Percentiles rank a stretch among this genome's conserved stretches.
These are phyloP conservation scores for Protostelium mycophagum DNA, from an alignment of 78 protist genomes.

Conservation along the genomic window DNA sequence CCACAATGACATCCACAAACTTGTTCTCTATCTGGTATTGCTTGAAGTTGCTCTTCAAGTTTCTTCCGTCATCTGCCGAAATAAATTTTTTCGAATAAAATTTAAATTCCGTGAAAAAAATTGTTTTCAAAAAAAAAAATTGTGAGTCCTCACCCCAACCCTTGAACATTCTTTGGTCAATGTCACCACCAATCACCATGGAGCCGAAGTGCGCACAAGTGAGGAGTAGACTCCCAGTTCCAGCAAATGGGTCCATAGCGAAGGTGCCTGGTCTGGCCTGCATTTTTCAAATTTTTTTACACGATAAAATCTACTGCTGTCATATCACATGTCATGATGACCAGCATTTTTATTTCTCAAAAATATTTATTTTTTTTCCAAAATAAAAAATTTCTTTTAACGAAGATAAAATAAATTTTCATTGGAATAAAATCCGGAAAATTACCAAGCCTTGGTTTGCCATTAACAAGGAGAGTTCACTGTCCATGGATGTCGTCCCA, in stretches of 20 bases:
- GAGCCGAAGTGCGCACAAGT: constrained; percentile 76
- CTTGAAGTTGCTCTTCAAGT: constrained; percentile 53
- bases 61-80: constrained; percentile 17
- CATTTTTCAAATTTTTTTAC: too few species aligned
- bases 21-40: constrained; percentile 18
- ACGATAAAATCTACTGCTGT: too few species aligned
- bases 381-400: too few species aligned
- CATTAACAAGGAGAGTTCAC: constrained; percentile 64
- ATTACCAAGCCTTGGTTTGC: constrained; percentile 69
- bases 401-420: too few species aligned
- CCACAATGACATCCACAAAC: constrained; percentile 20
- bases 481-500: constrained; percentile 81
- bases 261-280: constrained; percentile 13
- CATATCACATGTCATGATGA: too few species aligned
- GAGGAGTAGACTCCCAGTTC: constrained; percentile 60
- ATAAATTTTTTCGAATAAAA: neutral
- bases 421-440: too few species aligned
- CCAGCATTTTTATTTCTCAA: too few species aligned
- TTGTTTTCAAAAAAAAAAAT: neutral
- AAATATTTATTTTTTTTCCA: too few species aligned
- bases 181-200: constrained; percentile 69
- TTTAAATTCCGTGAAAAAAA: neutral
- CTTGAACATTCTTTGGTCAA: constrained; percentile 57
- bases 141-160: neutral
- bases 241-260: constrained; percentile 72